Base-by-base conservation (phyloP, 1,284 basidiomycete species). In the Pseudozyma pruni region DNA sequence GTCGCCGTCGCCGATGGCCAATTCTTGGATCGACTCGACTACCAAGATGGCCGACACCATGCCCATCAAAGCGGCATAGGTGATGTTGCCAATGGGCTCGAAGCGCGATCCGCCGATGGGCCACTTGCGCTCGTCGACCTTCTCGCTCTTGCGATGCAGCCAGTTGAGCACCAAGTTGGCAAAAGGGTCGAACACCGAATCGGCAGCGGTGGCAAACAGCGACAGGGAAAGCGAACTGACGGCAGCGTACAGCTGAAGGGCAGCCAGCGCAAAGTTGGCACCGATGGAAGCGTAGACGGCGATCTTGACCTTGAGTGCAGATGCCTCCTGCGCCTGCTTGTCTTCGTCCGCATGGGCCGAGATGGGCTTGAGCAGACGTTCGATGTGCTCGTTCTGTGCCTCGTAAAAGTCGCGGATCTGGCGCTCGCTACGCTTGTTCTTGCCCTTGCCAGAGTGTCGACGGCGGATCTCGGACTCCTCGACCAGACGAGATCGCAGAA, bases 81-180 rank as follows among this genome's bases (percentile, higher is more conserved):
- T 85, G 64, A 94, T 90, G 77, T 95, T 94, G 34, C 93, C 93
- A 62, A 82, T 83, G 31, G 74, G 69, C 83, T 94, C 91, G 41
- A 95, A 87, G 44, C 93, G 87, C n/a, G 90, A 87, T 23, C 94
- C 94, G 47, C 93, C 91, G 13, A 93, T 90, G 8, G 93, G 93
- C 92, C 93, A 96, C 76, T 91, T 92, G 81, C 90, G 91, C 46
- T 73, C 76, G 78, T 96, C 93, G 56, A 94, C 86, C 19, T 79
- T 86, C 10, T 81, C 83, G 1, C 92, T 89, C 75, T 92, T 90
- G 64, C 86, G 86, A 83, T 98, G 90, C 1, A 95, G 86, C 85
- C 88, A 88, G 83, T 90, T 90, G 3, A 98, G 86, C 11, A 96
- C 85, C 34, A 95, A 82, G 76, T 96, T 98, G 67, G 93, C 94